phyloP scores from a whole-genome alignment of 768 basidiomycete genomes.

The Tricholoma matsutake region DNA sequence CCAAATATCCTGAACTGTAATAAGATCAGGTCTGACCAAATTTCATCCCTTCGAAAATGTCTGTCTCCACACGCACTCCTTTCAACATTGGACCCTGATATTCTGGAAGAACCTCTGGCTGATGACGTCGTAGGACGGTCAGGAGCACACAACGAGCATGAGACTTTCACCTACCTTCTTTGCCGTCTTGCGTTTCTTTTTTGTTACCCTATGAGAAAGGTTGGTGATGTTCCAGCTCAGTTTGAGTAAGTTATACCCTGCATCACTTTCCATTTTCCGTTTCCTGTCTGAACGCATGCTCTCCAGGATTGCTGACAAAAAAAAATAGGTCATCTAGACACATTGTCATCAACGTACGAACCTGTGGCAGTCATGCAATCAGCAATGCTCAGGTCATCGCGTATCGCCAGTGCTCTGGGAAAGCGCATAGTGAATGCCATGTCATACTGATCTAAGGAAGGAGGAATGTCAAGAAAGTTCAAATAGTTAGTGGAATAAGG shows the following conservation, averaged over 20 bases:
- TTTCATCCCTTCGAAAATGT: slow-evolving; percentile 70
- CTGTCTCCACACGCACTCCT: slow-evolving; percentile 54
- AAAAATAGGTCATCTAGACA: neutral
- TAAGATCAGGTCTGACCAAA: slow-evolving; percentile 59
- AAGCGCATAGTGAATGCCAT: slow-evolving; percentile 92
- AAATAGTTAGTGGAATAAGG: neutral
- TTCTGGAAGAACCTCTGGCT: slow-evolving; percentile 62
- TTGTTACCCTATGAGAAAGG: slow-evolving; percentile 29
- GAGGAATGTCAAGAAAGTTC: slow-evolving; percentile 7
- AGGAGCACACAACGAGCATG: neutral
- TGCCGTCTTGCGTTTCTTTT: slow-evolving; percentile 57
- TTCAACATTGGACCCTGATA: slow-evolving; percentile 64
- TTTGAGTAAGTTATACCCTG: slow-evolving; percentile 36
- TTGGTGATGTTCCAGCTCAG: neutral
- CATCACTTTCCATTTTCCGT: slow-evolving; percentile 66
- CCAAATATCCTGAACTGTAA: neutral
- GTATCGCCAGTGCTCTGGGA: slow-evolving; percentile 77
- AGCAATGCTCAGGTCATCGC: slow-evolving; percentile 69
- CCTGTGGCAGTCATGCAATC: slow-evolving; percentile 76
- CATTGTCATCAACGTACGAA: slow-evolving; percentile 20
- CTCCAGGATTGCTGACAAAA: slow-evolving; percentile 51
- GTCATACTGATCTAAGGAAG: slow-evolving; percentile 69
- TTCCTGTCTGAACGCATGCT: slow-evolving; percentile 63
- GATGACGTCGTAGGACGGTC: neutral
- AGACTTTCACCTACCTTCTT: slow-evolving; percentile 42